Base-by-base conservation (phyloP, 495 filamentous ascomycete species). In the Talaromyces borbonicus region DNA sequence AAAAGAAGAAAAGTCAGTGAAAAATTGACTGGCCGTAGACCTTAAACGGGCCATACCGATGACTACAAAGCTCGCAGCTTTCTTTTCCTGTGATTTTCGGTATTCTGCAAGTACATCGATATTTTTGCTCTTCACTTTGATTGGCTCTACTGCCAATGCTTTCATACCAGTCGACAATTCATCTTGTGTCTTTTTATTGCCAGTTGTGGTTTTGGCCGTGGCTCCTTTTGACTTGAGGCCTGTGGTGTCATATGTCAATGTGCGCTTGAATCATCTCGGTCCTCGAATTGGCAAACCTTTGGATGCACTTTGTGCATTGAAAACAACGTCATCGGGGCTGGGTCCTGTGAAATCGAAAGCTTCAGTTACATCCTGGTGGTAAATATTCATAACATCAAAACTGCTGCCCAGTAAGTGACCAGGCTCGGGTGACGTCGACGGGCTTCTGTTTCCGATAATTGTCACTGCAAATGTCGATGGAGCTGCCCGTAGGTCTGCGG, bases 251-350 rank as follows among this genome's bases (percentile, higher is more conserved):
- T 63, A 42, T 56, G 38, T 47, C 53, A 67, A 70, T 73, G 68
- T 65, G 65, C 47, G 53, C 44, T 20, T 53, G 43, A 43, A 49
- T 54, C 55, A 56, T 60, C 56, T 68, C 42, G 32, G 69, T 55
- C 56, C 63, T 62, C 65, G 68, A 64, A 72, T 62, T 56, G 63
- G 62, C 69, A 82, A 84, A 93, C 87, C 82, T 89, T 92, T 92
- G 62, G 73, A 67, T 51, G 64, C 66, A 44, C 71, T 83, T 66
- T 96, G 92, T 50, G 92, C 92, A 60, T 81, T 78, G 31, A 82
- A 67, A 48, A 97, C 84, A 50, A 90, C 69, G 66, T 96, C 93
- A 66, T 98, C 92, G 54, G 92, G 92, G 61, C 90, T 96, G 45
- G 92, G 92, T 50, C 75, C 85, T 78, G 82, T 69, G 69, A 97